A percentile compares a stretch with the other conserved stretches of the same genome.
Conservation (phyloP, 495 filamentous ascomycete genomes). For the Hypoxylon cercidicola region DNA sequence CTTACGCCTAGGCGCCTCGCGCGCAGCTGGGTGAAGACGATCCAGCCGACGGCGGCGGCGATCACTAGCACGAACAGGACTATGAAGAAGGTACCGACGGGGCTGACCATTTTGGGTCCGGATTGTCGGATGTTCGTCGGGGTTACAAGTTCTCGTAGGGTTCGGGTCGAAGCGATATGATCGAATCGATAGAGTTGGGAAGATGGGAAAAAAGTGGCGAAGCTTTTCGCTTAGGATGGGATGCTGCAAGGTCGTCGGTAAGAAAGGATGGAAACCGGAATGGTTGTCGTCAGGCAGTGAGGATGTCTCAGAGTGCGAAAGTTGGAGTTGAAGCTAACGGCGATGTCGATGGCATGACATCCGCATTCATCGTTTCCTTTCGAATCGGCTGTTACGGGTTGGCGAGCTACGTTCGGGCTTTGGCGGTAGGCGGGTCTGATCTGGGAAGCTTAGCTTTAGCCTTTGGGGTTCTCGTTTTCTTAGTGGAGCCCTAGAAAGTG, state of each 20-base stretch:
- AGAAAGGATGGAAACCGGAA: slow-evolving; percentile 3
- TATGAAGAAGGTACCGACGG: slow-evolving; percentile 59
- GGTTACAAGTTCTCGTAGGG: slow-evolving; percentile 16
- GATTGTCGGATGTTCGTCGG: slow-evolving; percentile 17
- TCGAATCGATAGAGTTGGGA: slow-evolving; percentile 4
- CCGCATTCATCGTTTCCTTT: slow-evolving; percentile 6
- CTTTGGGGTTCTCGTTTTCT: background rate
- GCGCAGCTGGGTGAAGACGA: slow-evolving; percentile 67
- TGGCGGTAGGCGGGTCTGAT: slow-evolving; percentile 26
- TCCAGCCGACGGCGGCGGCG: slow-evolving; percentile 56
- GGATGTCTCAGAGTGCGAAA: slow-evolving; percentile 42
- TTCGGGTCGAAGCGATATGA: slow-evolving; percentile 2
- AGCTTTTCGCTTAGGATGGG: slow-evolving; percentile 6
- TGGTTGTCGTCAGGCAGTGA: slow-evolving; percentile 29
- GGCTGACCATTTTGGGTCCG: slow-evolving; percentile 51
- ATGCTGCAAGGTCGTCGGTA: slow-evolving; percentile 11
- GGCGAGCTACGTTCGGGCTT: too few relatives aligned
- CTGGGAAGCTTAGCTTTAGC: slow-evolving; percentile 3
- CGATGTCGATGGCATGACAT: slow-evolving; percentile 26
- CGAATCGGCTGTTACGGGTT: slow-evolving; percentile 15
- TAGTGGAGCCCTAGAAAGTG: slow-evolving; percentile 17
- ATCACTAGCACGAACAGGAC: slow-evolving; percentile 62
- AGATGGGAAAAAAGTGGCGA: slow-evolving; percentile 6
- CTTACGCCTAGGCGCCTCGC: slow-evolving; percentile 69
- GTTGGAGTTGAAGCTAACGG: slow-evolving; percentile 43